Evolutionary conservation across 352 stramenopile genomes (phyloP), one percentile per base, ranked within the genome.

Genomic region (Phytophthora pluvialis): DNA sequence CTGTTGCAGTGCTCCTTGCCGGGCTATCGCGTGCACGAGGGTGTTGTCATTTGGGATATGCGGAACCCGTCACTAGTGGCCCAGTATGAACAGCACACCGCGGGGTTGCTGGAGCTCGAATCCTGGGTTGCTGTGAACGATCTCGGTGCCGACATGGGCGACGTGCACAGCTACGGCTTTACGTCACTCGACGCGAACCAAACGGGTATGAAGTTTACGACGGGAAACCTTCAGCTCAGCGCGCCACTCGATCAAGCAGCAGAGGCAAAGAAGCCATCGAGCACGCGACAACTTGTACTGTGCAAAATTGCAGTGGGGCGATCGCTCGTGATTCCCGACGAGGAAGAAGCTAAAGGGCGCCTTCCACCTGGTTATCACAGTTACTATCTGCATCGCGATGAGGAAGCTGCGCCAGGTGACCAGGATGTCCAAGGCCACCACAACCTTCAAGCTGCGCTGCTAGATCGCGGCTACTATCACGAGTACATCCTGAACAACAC

Each of bases 81-180:
- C 1, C 78, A 93, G 45, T 93, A 91, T 58, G 81, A 87, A 18
- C 68, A 82, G 6, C 69, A 80, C 12, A 67, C 72, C 0, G 56
- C 49, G 0, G 85, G 83, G 0, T 32, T 95, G 3, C 60, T 95
- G 5, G 77, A 91, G 51, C 70, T 93, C 25, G 83, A 93, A 28
- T 91, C 83, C 3, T 93, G 84, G 84, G 81, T 93, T 5, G 69
- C 82, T 10, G 79, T 91, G 1, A 81, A 91, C 45, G 76, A 89
- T 52, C 67, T 95, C 8, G 86, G 83, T 1, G 62, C 72, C 1
- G 75, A 81, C 10, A 81, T 95, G 72, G 55, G 62, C 1, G 75
- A 90, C 21, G 72, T 80, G 3, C 80, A 88, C 45, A 72, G 58
- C 40, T 88, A 86, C 44, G 72, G 76, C 4, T 86, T 86, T 56